Base-by-base conservation (phyloP, 2,329 filamentous ascomycete species). In the Emericellopsis atlantica region DNA sequence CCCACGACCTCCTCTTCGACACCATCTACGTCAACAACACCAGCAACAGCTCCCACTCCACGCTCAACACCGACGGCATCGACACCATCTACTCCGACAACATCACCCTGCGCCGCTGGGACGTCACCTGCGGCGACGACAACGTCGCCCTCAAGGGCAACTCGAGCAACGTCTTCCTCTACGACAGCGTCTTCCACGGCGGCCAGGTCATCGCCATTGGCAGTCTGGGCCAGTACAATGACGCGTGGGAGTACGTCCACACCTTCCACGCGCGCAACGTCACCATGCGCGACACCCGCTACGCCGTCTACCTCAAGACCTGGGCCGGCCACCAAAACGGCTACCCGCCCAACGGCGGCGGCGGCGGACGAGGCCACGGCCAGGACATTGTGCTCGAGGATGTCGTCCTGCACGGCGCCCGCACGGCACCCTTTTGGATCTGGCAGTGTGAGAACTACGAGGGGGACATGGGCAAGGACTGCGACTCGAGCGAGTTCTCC, bases 171-270 rank as follows among this genome's bases (percentile, higher is more conserved):
- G 70, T 79, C 37, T 50, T 53, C 26, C 59, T 77, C 42, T 59
- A 62, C 21, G 62, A 76, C 51, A 64, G 56, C 38, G 59, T 56
- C 4, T 74, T 75, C 51, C 61, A 64, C 43, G 60, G 62, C 24
- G 71, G 72, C 2, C 59, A 66, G 4, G 71, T 72, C 3, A 56
- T 77, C n/a, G 70, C 74, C 2, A 61, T 79, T 14, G 74, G 74
- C 3, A 72, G 66, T 23, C 70, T 79, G 34, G 74, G 70, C 1
- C 74, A 77, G 53, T 75, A 72, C 44, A 55, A 64, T 1, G 63
- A 57, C 9, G 45, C 52, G 3, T 67, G 59, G 43, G 70, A 77
- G 47, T 63, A 60, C 10, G 60, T 79, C 11, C 61, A 72, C 48
- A 63, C 67, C 42, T 58, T n/a, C n/a, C n/a, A n/a, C n/a, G n/a